Percentiles rank a stretch among this genome's conserved stretches.
Evolutionary conservation across 176 grass and related monocot genomes (phyloP).

Genomic region (Triticum monococcum): DNA sequence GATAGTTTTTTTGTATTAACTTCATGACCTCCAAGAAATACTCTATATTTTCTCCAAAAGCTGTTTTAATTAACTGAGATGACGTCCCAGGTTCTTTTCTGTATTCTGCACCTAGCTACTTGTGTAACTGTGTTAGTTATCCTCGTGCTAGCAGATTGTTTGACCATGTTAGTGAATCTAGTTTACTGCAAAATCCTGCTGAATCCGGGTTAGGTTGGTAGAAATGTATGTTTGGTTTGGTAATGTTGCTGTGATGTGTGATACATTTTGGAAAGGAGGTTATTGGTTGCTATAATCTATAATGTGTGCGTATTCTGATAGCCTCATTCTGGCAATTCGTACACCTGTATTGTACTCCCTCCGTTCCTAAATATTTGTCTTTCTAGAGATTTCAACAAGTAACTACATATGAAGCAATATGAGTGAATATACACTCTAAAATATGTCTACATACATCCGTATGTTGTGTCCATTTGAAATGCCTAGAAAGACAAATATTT

Average conservation of each 20-base stretch:
- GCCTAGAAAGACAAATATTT: too few species aligned
- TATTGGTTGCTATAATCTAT: neutral
- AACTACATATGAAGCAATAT: too few species aligned
- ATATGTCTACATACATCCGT: too few species aligned
- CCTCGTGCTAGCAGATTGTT: neutral
- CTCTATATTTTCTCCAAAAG: neutral
- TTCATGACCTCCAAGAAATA: neutral
- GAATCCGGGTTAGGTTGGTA: neutral
- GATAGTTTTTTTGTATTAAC: neutral
- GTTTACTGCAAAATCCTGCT: too few species aligned
- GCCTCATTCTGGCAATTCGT: neutral
- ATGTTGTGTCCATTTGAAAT: too few species aligned
- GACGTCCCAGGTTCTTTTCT: neutral
- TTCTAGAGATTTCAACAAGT: too few species aligned
- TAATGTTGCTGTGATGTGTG: neutral
- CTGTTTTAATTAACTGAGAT: neutral
- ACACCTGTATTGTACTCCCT: neutral
- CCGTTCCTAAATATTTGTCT: too few species aligned
- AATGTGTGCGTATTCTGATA: neutral
- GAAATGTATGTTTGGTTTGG: neutral
- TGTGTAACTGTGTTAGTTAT: neutral
- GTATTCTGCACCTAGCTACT: neutral
- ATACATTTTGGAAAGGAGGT: neutral
- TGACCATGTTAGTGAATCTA: too few species aligned
- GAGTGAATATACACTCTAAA: too few species aligned